Percentiles rank a stretch among this genome's conserved stretches.
phyloP scores from a whole-genome alignment of 495 filamentous ascomycete genomes.

The Xylaria intraflava region DNA sequence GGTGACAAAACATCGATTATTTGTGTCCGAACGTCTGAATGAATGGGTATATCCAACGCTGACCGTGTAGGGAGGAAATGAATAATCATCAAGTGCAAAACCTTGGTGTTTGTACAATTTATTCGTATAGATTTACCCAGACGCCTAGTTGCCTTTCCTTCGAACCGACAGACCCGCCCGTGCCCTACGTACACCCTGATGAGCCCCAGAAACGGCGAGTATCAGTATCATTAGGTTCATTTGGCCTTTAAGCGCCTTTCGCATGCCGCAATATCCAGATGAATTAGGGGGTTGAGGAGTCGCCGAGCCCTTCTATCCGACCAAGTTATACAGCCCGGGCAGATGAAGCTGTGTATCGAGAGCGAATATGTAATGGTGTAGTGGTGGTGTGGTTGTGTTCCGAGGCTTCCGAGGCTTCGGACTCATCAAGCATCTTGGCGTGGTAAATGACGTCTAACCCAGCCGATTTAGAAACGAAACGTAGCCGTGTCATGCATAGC shows the following conservation, averaged over 20 bases:
- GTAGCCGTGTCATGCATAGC: background rate
- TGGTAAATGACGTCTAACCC: background rate
- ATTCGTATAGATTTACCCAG: conserved; percentile 7
- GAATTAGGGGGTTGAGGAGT: background rate
- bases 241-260: conserved; percentile 11
- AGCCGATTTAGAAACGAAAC: background rate
- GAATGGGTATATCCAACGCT: conserved; percentile 12
- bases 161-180: background rate
- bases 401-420: background rate
- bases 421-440: background rate
- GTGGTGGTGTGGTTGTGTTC: background rate
- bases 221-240: conserved; percentile 3
- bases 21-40: conserved; percentile 5
- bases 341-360: conserved; percentile 2
- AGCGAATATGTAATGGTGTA: background rate
- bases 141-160: background rate
- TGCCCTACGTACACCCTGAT: background rate
- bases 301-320: conserved; percentile 9
- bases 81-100: conserved; percentile 2
- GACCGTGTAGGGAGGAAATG: background rate
- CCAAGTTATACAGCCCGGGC: conserved; percentile 9
- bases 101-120: conserved; percentile 8
- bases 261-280: conserved; percentile 11
- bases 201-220: background rate
- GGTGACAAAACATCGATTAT: conserved; percentile 5